A percentile compares a stretch with the other conserved stretches of the same genome.
phyloP scores from a whole-genome alignment of 768 basidiomycete species.

The Collybiopsis confluens region DNA sequence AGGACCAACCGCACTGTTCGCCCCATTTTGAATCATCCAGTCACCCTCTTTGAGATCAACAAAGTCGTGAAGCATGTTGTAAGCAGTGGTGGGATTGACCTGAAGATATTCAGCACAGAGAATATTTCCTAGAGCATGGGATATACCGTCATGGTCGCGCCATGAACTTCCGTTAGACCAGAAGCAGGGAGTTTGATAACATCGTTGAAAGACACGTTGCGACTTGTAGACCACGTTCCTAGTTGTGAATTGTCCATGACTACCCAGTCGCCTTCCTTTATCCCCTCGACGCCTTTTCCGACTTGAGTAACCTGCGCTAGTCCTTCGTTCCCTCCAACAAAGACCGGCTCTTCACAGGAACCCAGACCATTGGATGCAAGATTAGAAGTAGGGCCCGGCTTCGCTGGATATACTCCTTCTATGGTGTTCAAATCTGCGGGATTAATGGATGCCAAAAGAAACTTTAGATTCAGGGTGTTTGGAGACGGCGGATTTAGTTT shows the following conservation, averaged over 20 bases:
- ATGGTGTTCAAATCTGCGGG: slow-evolving; percentile 80
- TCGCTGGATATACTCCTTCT: slow-evolving; percentile 77
- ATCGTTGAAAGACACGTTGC: slow-evolving; percentile 49
- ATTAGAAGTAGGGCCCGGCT: slow-evolving; percentile 39
- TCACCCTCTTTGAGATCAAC: slow-evolving; percentile 60
- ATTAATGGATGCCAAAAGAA: slow-evolving; percentile 73
- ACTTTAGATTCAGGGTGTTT: slow-evolving; percentile 59
- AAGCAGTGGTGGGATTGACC: slow-evolving; percentile 84
- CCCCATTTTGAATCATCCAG: slow-evolving; percentile 84
- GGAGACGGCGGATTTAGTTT: slow-evolving; percentile 48
- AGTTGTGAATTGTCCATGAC: slow-evolving; percentile 61
- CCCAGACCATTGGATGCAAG: slow-evolving; percentile 29
- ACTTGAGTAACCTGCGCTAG: slow-evolving; percentile 61
- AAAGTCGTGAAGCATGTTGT: slow-evolving; percentile 76
- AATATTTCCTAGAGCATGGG: not conserved
- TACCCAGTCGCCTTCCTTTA: slow-evolving; percentile 68
- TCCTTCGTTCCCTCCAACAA: slow-evolving; percentile 76
- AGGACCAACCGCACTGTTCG: slow-evolving; percentile 69
- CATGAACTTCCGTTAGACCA: slow-evolving; percentile 53
- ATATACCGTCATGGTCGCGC: slow-evolving; percentile 72
- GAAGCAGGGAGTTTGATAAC: slow-evolving; percentile 55
- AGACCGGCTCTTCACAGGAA: slow-evolving; percentile 34
- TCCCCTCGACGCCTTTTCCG: slow-evolving; percentile 45
- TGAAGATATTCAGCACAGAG: slow-evolving; percentile 17
- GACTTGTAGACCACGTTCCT: slow-evolving; percentile 72